phyloP scores from a whole-genome alignment of 2,329 filamentous ascomycete species.

The Pestalotiopsis sp. region DNA sequence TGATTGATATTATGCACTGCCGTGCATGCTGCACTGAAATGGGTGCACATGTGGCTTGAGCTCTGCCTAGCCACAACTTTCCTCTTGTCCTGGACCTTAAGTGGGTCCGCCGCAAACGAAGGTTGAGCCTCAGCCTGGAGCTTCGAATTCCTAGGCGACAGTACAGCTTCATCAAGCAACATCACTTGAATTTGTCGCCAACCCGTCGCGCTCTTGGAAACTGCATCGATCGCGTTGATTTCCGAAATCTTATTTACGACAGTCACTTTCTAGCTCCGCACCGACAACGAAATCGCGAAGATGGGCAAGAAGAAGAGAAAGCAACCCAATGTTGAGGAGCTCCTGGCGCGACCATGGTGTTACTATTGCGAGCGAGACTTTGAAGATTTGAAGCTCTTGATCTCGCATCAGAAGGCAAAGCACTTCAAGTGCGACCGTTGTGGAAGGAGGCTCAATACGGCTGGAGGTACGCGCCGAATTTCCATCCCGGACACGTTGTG shows the following conservation, averaged over 20 bases:
- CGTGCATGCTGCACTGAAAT: not conserved
- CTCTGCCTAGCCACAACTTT: not conserved
- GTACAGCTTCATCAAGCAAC: not conserved
- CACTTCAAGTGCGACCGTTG: conserved; percentile 98
- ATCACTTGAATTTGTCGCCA: not conserved
- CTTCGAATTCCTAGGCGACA: not conserved
- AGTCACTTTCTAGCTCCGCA: not conserved
- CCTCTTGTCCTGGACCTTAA: not conserved
- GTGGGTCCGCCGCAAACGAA: not conserved
- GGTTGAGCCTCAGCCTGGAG: not conserved
- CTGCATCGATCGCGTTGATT: not conserved
- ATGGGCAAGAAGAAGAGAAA: conserved; percentile 93
- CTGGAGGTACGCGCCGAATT: conserved; percentile 69
- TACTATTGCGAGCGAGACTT: conserved; percentile 99
- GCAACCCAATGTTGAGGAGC: conserved; percentile 84
- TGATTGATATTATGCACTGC: not conserved
- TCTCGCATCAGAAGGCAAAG: conserved; percentile 98
- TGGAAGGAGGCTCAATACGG: conserved; percentile 85
- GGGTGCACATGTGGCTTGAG: not conserved
- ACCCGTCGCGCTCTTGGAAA: not conserved
- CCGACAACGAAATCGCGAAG: not conserved
- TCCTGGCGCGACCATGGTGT: conserved; percentile 89
- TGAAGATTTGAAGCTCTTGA: conserved; percentile 93
- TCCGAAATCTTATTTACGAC: not conserved
- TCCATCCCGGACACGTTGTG: not conserved